Conservation (phyloP, 2,329 filamentous ascomycete genomes). For the Xylaria sp. region DNA sequence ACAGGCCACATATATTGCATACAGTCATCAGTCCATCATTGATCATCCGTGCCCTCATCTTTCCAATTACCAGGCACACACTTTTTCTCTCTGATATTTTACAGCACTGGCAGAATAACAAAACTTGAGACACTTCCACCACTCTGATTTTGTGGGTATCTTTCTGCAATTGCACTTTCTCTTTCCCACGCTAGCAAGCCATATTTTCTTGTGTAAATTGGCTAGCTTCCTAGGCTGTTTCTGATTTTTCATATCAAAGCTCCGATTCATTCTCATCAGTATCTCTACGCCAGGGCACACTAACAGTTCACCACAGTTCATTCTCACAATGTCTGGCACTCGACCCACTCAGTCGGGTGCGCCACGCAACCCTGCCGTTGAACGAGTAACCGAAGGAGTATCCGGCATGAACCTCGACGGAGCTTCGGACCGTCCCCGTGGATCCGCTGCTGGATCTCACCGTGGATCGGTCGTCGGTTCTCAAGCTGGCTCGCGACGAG, state of each 20-base stretch:
- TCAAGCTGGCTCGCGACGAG: slow-evolving; percentile 17
- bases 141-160: background rate
- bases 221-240: background rate
- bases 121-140: background rate
- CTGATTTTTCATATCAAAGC: background rate
- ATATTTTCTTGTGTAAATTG: background rate
- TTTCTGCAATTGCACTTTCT: background rate
- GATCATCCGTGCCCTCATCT: background rate
- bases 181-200: background rate
- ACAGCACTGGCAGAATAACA: background rate
- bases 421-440: slow-evolving; percentile 35
- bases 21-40: background rate
- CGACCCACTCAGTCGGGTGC: background rate
- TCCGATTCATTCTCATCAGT: background rate
- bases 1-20: background rate
- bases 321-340: slow-evolving; percentile 25
- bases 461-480: slow-evolving; percentile 20
- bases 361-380: slow-evolving; percentile 21
- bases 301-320: slow-evolving; percentile 2
- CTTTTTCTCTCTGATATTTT: background rate
- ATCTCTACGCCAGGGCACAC: background rate
- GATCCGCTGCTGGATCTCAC: slow-evolving; percentile 23
- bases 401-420: slow-evolving; percentile 39
- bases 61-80: background rate
- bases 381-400: slow-evolving; percentile 33